Evolutionary conservation across 495 filamentous ascomycete genomes (phyloP), one percentile per base, ranked within the genome.

Genomic region (Lindgomyces ingoldianus): DNA sequence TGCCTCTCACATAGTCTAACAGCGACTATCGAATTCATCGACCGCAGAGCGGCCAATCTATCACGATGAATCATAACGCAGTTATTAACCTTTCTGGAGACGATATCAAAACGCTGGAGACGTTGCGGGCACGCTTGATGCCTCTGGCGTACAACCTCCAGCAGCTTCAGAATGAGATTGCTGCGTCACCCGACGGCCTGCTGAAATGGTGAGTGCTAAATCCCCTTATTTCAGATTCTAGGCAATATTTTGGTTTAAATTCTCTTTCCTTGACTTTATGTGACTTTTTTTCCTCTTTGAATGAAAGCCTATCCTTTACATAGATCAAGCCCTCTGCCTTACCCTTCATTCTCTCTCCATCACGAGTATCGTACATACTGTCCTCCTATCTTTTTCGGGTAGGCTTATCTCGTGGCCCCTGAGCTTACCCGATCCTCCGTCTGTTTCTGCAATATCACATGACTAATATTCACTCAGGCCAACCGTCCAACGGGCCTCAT

Each of bases 191-290:
- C 11, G 36, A 52, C 41, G 48, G n/a, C 16, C 57, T 51, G 16
- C 57, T 50, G 44, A 54, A 41, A 29, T 67, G 57, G 64, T 67
- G 50, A 56, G 64, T 48, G 33, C 6, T 29, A 27, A 62, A 12
- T 44, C 10, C 44, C 27, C 25, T 4, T 24, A 54, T 36, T 25
- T 2, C 52, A n/a, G 8, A 27, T 14, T 2, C 49, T 25, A 8
- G 49, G 12, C 18, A 1, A 8, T 14, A 3, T 30, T 19, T 52
- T 29, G 1, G 3, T 2, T 27, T 46, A 18, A 12, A 3, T 18
- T 58, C 21, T 18, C 4, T 49, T 9, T n/a, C 18, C 45, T 45
- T 10, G 21, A 24, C 45, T 64, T 10, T 55, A 18, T 22, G 18
- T 22, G 12, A 14, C 33, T 27, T 53, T 42, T 2, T 6, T 45